Percentiles rank a stretch among this genome's conserved stretches.
Evolutionary conservation across 2,329 filamentous ascomycete genomes (phyloP).

Genomic region (Cordyceps fumosorosea): DNA sequence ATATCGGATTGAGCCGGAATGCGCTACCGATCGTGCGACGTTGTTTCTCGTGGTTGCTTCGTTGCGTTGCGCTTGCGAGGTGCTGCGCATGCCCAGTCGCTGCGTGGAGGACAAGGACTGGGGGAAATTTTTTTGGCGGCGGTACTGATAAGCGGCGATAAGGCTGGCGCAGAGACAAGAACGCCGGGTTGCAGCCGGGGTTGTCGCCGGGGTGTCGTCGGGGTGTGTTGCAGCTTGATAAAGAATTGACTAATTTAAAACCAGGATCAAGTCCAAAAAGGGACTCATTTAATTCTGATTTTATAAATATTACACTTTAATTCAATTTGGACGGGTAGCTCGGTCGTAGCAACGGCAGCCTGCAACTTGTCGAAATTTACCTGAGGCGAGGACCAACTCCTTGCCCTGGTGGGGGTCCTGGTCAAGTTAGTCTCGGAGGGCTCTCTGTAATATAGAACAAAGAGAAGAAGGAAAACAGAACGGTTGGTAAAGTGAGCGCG

Average conservation of each 20-base stretch:
- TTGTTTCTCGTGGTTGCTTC: neutral
- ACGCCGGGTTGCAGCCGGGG: neutral
- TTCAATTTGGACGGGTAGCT: neutral
- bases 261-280: too few relatives aligned
- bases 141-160: conserved; percentile 14
- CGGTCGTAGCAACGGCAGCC: neutral
- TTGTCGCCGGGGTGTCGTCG: neutral
- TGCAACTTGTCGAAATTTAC: too few relatives aligned
- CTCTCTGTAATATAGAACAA: too few relatives aligned
- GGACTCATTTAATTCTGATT: too few relatives aligned
- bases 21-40: neutral
- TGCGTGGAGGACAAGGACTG: neutral
- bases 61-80: neutral
- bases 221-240: neutral
- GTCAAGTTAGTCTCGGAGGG: too few relatives aligned
- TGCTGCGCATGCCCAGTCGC: neutral
- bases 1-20: neutral
- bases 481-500: too few relatives aligned
- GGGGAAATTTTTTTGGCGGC: conserved; percentile 14
- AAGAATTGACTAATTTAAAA: neutral
- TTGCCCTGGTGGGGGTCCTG: too few relatives aligned
- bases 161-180: neutral
- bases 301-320: too few relatives aligned
- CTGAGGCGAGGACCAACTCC: too few relatives aligned
- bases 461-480: too few relatives aligned